Base-by-base conservation (phyloP, 306 rosid species). In the Fagus crenata region DNA sequence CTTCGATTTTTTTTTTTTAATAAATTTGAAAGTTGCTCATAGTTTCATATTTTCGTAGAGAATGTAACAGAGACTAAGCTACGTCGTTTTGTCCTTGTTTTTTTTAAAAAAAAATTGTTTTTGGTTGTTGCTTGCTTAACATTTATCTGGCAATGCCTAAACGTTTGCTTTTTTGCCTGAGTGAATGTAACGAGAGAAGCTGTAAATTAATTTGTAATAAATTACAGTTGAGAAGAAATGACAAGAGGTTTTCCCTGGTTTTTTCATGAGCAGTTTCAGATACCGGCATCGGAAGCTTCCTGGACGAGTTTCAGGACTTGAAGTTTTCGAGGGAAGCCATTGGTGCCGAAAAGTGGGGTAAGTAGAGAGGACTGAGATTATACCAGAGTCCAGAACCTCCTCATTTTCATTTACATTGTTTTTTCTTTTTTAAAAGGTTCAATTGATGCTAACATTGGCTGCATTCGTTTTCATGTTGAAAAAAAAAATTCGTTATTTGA, bases 281-380 rank as follows among this genome's bases (percentile, higher is more conserved):
- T 84, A 90, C 99, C 5, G 99, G 99, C 0, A 63, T 86, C 40
- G 96, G 97, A 72, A 88, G 92, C 89, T 73, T 88, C 86, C 59
- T 84, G 81, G 90, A 82, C 78, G 96, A 95, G 77, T 92, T 86
- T 86, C 89, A 72, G 39, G 76, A 55, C 60, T 46, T 92, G 82
- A 87, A 83, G 80, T 77, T 85, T 81, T 74, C 85, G 3, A 71
- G 68, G 71, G 87, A 67, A 14, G 85, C 77, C 5, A 17, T 40
- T 60, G 84, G 40, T 9, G 85, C 80, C 49, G 85, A 77, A 73
- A 80, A 77, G 22, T 92, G 98, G 93, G 91, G 97, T 95, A 76
- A 82, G 73, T 75, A 15, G 72, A 74, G 49, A 74, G 54, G 69
- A 65, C 54, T 77, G 40, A 43, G 3, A 51, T 42, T 71, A n/a